These are phyloP conservation scores for Aspergillus sp. DNA, from an alignment of 2,329 filamentous ascomycete species.

Conservation along the genomic window DNA sequence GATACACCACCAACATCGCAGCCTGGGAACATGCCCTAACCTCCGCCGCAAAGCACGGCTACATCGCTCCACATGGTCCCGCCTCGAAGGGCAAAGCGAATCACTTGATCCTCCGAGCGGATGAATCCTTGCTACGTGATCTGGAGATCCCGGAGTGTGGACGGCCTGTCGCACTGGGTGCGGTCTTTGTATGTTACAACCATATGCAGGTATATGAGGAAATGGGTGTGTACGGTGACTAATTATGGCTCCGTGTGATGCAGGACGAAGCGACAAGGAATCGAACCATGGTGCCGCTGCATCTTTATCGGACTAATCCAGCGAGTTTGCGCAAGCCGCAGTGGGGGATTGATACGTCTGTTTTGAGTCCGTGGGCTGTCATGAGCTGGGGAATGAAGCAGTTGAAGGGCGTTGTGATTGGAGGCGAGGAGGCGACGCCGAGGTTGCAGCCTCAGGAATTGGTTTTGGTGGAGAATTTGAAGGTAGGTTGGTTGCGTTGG, in stretches of 20 bases:
- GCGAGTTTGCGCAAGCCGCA: slow-evolving; percentile 72
- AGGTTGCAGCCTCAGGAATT: slow-evolving; percentile 45
- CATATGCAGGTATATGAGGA: background rate
- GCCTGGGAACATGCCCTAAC: slow-evolving; percentile 77
- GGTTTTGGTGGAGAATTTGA: slow-evolving; percentile 58
- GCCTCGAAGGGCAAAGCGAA: slow-evolving; percentile 36
- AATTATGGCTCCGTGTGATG: background rate
- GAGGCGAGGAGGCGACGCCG: slow-evolving; percentile 38
- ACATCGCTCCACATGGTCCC: slow-evolving; percentile 47
- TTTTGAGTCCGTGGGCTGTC: slow-evolving; percentile 66
- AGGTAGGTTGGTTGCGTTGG: slow-evolving; percentile 44
- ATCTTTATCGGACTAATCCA: slow-evolving; percentile 65
- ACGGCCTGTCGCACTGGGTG: slow-evolving; percentile 74
- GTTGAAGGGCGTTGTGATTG: slow-evolving; percentile 60
- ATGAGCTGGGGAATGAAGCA: slow-evolving; percentile 75
- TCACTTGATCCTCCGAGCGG: slow-evolving; percentile 54
- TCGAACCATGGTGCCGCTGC: slow-evolving; percentile 69
- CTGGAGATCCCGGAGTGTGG: slow-evolving; percentile 79
- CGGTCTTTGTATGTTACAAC: slow-evolving; percentile 61
- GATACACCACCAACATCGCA: slow-evolving; percentile 75
- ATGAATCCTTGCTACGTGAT: slow-evolving; percentile 66
- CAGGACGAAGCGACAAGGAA: slow-evolving; percentile 69
- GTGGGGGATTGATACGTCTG: slow-evolving; percentile 56
- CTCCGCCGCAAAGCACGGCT: slow-evolving; percentile 66
- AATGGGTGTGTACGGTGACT: background rate